phyloP scores from a whole-genome alignment of 2,329 filamentous ascomycete genomes.

The Daldinia sp. region DNA sequence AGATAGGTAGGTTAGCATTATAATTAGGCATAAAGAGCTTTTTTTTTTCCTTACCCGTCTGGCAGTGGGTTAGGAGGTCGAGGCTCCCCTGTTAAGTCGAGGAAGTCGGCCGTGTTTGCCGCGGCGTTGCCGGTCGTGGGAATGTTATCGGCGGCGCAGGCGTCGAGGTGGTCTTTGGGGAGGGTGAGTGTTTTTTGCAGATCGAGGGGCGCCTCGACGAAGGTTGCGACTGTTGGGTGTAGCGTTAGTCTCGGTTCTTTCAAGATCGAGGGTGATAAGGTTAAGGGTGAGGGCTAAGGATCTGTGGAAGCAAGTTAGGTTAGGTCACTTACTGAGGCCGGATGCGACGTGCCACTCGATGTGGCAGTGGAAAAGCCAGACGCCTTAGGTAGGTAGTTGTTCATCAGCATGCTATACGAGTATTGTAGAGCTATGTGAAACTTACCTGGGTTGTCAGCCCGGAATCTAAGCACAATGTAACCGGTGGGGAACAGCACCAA shows the following conservation, averaged over 20 bases:
- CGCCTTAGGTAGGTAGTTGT: slow-evolving; percentile 51
- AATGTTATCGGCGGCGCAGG: slow-evolving; percentile 65
- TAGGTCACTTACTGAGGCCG: slow-evolving; percentile 61
- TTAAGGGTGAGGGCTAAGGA: background rate
- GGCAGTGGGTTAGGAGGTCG: slow-evolving; percentile 68
- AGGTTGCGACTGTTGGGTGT: slow-evolving; percentile 61
- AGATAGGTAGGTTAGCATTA: too few species aligned
- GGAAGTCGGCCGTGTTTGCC: slow-evolving; percentile 72
- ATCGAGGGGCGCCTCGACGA: slow-evolving; percentile 72
- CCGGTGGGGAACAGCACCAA: slow-evolving; percentile 73
- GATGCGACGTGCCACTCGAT: slow-evolving; percentile 81
- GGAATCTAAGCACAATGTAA: slow-evolving; percentile 76
- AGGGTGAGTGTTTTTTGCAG: slow-evolving; percentile 72
- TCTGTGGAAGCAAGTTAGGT: too few species aligned
- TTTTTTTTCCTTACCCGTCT: slow-evolving; percentile 70
- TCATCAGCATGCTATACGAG: slow-evolving; percentile 4
- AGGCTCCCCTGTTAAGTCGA: slow-evolving; percentile 74
- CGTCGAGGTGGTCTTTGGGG: slow-evolving; percentile 68
- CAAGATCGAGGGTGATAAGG: too few species aligned
- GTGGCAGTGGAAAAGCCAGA: slow-evolving; percentile 84
- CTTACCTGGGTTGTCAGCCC: slow-evolving; percentile 73
- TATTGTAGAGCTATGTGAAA: background rate
- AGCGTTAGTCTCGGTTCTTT: slow-evolving; percentile 16
- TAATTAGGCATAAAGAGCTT: too few species aligned
- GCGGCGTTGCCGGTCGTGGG: slow-evolving; percentile 78